Percentiles rank a stretch among this genome's conserved stretches.
Evolutionary conservation across 805 yeast genomes (phyloP).

Genomic region (Kazachstania taianensis): DNA sequence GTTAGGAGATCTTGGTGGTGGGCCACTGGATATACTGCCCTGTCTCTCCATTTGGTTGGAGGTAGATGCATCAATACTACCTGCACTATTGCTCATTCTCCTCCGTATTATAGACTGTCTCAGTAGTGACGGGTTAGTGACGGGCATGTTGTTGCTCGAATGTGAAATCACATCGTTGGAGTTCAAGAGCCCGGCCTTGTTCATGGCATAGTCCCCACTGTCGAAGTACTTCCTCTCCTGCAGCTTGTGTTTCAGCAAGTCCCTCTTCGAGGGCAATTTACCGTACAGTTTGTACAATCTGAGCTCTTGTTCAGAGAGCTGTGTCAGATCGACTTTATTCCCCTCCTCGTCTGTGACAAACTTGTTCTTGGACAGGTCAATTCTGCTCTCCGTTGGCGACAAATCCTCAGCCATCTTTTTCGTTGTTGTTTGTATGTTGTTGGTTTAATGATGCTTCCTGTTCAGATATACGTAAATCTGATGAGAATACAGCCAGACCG

Average conservation of each 20-base stretch:
- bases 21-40: slow-evolving; percentile 30
- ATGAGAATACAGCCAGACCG: too few relatives aligned
- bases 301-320: slow-evolving; percentile 68
- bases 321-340: slow-evolving; percentile 38
- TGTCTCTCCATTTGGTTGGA: slow-evolving; percentile 18
- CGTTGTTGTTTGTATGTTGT: background rate
- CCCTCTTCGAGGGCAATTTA: slow-evolving; percentile 71
- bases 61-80: slow-evolving; percentile 16
- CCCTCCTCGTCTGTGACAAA: slow-evolving; percentile 9
- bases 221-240: slow-evolving; percentile 89
- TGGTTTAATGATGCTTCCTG: background rate
- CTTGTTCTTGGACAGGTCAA: slow-evolving; percentile 13
- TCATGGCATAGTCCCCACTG: slow-evolving; percentile 89
- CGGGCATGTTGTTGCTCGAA: slow-evolving; percentile 26
- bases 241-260: slow-evolving; percentile 60
- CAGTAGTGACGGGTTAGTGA: slow-evolving; percentile 29
- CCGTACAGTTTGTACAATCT: slow-evolving; percentile 75
- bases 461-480: too few relatives aligned
- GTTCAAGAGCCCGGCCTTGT: slow-evolving; percentile 45
- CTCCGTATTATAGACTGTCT: slow-evolving; percentile 28
- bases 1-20: slow-evolving; percentile 29
- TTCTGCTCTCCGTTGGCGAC: slow-evolving; percentile 22
- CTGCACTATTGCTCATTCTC: slow-evolving; percentile 29
- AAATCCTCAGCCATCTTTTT: slow-evolving; percentile 13
- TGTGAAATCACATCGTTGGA: slow-evolving; percentile 17